Evolutionary conservation across 306 rosid genomes (phyloP), one percentile per base, ranked within the genome.

Genomic region (Gleditsia sinensis): DNA sequence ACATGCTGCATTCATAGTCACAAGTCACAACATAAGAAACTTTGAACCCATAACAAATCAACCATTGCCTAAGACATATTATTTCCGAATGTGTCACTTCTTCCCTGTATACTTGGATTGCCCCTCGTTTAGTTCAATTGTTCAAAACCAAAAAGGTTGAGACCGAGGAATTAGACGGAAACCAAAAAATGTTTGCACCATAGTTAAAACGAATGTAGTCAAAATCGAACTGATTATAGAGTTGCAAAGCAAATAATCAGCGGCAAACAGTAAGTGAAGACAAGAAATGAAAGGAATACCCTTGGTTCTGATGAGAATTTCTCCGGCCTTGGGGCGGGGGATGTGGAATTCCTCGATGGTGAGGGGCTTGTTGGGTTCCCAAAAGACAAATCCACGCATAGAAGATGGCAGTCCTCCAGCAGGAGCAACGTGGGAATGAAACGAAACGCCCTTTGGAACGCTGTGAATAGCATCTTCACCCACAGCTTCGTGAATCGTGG

Each of bases 291-390:
- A n/a, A 37, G 21, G 10, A 34, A 8, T 2, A n/a, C 98, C 96
- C 55, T 94, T 94, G 67, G 91, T 91, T 81, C 78, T 89, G 82
- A 94, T 81, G 83, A 94, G 98, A 66, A 91, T 34, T 83, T 94
- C 98, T 17, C 96, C 97, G 17, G 93, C 81, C 67, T 94, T 89
- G 83, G 97, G 97, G 30, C 87, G 91, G 67, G 97, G 97, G 37
- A 94, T 91, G 51, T 75, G 90, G 63, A 94, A 90, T 45, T 94
- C 92, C 58, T 94, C 96, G 17, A 94, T 74, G 66, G 96, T 81
- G 33, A 94, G 91, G 36, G 97, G 98, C 58, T 94, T 90, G 62
- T 87, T 90, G 39, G 93, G 86, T 78, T 94, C 98, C 85, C 93
- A 76, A 77, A 55, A 85, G 50, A 94, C 96, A 81, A 86, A 88